Evolutionary conservation across 345 rosid species (phyloP).

Genomic region (Brassica carinata): DNA sequence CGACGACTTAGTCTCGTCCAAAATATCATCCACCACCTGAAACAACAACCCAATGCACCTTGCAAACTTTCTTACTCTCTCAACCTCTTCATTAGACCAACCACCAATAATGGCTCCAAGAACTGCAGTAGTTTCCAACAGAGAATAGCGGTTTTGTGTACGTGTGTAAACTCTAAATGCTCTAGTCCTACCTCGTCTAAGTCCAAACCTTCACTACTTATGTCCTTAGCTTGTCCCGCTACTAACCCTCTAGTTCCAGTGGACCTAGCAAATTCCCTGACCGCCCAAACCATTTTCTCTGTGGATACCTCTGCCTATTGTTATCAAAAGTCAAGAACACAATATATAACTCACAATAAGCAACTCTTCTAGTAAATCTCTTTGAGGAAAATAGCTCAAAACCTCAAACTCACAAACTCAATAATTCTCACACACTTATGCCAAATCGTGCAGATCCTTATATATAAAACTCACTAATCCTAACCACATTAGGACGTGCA

Average conservation of each 20-base stretch:
- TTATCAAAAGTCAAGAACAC: too few species aligned
- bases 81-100: conserved; percentile 66
- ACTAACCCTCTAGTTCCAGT: conserved; percentile 77
- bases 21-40: conserved; percentile 94
- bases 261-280: conserved; percentile 67
- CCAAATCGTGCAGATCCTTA: too few species aligned
- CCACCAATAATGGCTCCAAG: conserved; percentile 88
- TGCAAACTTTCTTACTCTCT: conserved; percentile 71
- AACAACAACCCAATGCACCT: conserved; percentile 76
- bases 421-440: too few species aligned
- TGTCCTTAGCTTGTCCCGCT: conserved; percentile 86
- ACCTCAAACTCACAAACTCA: too few species aligned
- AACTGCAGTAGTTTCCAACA: conserved; percentile 77
- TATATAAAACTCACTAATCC: too few species aligned
- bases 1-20: conserved; percentile 85
- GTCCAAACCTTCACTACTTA: conserved; percentile 64
- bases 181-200: conserved; percentile 53
- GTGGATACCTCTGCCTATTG: conserved; percentile 36
- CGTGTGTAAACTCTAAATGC: conserved; percentile 78
- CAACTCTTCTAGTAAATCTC: too few species aligned
- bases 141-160: conserved; percentile 82
- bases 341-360: too few species aligned
- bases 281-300: conserved; percentile 50
- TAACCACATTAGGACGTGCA: too few species aligned
- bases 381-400: too few species aligned